A percentile compares a stretch with the other conserved stretches of the same genome.
Conservation (phyloP, 2,329 filamentous ascomycete species). For the Mycosphaerelloides madeirae region DNA sequence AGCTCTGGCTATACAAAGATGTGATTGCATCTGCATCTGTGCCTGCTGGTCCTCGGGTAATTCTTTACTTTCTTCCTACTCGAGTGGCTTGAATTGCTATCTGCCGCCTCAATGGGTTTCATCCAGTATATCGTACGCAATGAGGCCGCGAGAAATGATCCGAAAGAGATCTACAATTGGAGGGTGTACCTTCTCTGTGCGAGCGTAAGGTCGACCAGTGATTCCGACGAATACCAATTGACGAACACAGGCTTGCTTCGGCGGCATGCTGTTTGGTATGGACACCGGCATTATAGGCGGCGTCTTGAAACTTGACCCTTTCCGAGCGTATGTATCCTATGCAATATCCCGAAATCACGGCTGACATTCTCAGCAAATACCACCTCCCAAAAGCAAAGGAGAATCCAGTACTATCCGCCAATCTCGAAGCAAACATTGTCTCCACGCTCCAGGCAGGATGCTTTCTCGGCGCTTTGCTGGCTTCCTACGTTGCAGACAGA, state of each 20-base stretch:
- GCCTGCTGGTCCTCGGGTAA: no score
- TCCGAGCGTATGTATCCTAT: constrained; percentile 45
- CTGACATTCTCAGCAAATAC: constrained; percentile 44
- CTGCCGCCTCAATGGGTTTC: constrained; percentile 31
- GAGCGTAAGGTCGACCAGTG: constrained; percentile 60
- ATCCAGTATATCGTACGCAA: constrained; percentile 59
- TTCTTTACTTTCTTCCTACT: neutral
- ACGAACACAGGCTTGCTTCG: constrained; percentile 52
- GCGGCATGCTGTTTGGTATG: constrained; percentile 64
- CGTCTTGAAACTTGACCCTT: constrained; percentile 57
- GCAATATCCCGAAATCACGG: neutral
- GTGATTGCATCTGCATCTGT: neutral
- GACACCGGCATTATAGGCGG: constrained; percentile 65
- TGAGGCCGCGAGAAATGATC: constrained; percentile 66
- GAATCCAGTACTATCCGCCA: constrained; percentile 17
- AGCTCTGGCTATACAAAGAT: neutral
- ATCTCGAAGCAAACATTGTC: constrained; percentile 51
- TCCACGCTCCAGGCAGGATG: constrained; percentile 71
- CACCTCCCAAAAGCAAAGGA: constrained; percentile 37
- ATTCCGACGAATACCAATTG: constrained; percentile 40
- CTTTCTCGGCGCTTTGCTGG: constrained; percentile 65
- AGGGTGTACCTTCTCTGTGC: constrained; percentile 55
- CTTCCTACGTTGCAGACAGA: constrained; percentile 66
- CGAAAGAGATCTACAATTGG: constrained; percentile 66
- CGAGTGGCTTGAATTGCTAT: neutral